phyloP scores from a whole-genome alignment of 2,329 filamentous ascomycete genomes.

The Periconia sp. region DNA sequence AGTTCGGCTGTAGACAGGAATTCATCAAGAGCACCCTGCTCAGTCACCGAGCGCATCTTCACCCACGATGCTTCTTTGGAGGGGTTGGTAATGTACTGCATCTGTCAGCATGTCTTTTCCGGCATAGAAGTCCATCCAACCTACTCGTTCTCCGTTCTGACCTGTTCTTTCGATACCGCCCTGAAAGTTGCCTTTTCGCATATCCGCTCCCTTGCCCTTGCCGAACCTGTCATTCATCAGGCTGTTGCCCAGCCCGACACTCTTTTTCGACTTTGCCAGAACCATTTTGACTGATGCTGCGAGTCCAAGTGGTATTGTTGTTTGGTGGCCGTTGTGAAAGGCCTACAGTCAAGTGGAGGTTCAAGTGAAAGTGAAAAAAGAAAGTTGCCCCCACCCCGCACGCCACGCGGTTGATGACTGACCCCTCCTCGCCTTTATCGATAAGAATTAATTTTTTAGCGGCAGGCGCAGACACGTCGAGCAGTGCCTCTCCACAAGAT shows the following conservation, averaged over 20 bases:
- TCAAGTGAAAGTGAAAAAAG: slow-evolving; percentile 11
- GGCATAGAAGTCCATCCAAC: slow-evolving; percentile 7
- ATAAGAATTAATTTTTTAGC: slow-evolving; percentile 50
- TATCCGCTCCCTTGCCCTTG: slow-evolving; percentile 82
- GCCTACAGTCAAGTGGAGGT: neutral
- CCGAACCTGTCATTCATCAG: slow-evolving; percentile 99
- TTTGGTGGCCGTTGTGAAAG: slow-evolving; percentile 16
- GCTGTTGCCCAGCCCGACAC: slow-evolving; percentile 91
- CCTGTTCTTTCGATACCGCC: slow-evolving; percentile 70
- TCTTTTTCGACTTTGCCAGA: slow-evolving; percentile 90
- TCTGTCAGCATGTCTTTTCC: slow-evolving; percentile 21
- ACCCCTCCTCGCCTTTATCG: slow-evolving; percentile 13
- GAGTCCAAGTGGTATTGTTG: neutral
- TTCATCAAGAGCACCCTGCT: slow-evolving; percentile 94
- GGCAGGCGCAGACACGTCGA: slow-evolving; percentile 12
- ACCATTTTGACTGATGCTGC: slow-evolving; percentile 57
- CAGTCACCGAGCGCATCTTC: slow-evolving; percentile 98
- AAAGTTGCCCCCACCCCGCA: slow-evolving; percentile 11
- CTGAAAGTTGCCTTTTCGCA: slow-evolving; percentile 69
- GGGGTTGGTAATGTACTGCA: slow-evolving; percentile 84
- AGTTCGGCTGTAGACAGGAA: slow-evolving; percentile 94
- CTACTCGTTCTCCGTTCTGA: slow-evolving; percentile 73
- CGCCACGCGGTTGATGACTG: neutral
- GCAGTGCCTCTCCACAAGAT: too few relatives aligned
- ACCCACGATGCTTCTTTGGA: slow-evolving; percentile 93